Evolutionary conservation across 129 eudicot genomes (phyloP).

Genomic region (Flaveria bidentis): DNA sequence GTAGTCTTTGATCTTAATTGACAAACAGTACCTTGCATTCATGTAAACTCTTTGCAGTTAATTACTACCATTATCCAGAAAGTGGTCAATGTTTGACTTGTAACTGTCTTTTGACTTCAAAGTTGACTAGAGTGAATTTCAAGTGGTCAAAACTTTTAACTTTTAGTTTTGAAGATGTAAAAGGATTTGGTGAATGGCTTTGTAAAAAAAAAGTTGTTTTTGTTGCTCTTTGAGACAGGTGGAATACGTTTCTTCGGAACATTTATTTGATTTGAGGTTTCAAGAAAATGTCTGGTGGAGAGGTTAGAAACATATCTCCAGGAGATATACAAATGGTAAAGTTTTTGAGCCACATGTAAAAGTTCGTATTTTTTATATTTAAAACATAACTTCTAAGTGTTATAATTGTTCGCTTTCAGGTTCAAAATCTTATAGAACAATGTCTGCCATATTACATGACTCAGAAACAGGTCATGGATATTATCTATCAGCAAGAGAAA

Average conservation of each 20-base stretch:
- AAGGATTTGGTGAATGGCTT: neutral
- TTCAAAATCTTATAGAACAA: constrained; percentile 76
- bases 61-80: constrained; percentile 1
- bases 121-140: constrained; percentile 19
- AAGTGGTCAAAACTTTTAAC: neutral
- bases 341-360: constrained; percentile 16
- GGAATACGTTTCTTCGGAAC: constrained; percentile 7
- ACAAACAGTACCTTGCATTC: neutral
- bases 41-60: neutral
- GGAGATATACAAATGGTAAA: constrained; percentile 73
- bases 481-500: constrained; percentile 59
- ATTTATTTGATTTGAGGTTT: neutral
- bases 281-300: constrained; percentile 67
- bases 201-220: neutral
- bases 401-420: constrained; percentile 42
- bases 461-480: constrained; percentile 61
- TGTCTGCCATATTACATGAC: constrained; percentile 85
- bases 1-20: neutral
- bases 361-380: neutral
- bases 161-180: neutral
- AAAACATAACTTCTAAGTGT: neutral
- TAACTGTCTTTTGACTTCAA: constrained; percentile 18
- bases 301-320: constrained; percentile 52
- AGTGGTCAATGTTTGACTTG: constrained; percentile 32
- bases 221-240: constrained; percentile 25